Percentiles rank a stretch among this genome's conserved stretches.
These are phyloP conservation scores for Corrigiola litoralis DNA, from an alignment of 179 eudicot species.

Conservation along the genomic window DNA sequence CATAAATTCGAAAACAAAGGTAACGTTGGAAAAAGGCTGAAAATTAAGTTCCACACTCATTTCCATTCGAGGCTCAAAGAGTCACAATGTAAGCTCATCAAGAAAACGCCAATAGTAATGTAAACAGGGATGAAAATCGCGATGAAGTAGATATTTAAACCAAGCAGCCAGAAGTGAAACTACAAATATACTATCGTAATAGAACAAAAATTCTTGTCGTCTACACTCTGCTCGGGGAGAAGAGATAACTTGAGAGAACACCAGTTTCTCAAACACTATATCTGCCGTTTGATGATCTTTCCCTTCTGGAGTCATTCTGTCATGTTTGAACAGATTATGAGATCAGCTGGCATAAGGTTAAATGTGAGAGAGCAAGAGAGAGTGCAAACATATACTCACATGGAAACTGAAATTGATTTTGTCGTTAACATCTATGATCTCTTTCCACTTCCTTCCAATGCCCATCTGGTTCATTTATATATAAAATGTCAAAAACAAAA, in stretches of 20 bases:
- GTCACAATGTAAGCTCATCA: background rate
- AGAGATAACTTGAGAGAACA: background rate
- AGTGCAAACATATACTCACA: slow-evolving; percentile 31
- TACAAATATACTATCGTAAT: background rate
- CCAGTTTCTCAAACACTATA: slow-evolving; percentile 37
- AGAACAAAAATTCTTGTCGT: background rate
- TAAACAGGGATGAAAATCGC: background rate
- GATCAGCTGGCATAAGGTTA: background rate
- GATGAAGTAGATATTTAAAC: background rate
- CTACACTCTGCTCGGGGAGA: slow-evolving; percentile 5
- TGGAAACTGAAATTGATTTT: slow-evolving; percentile 65
- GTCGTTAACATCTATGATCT: slow-evolving; percentile 58
- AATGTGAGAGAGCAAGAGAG: background rate
- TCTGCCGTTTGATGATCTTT: slow-evolving; percentile 52
- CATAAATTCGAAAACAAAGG: background rate
- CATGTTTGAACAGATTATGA: background rate
- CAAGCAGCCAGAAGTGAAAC: background rate
- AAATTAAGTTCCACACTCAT: background rate
- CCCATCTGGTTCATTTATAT: slow-evolving; percentile 48
- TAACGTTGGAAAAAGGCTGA: background rate
- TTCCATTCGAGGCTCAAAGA: background rate
- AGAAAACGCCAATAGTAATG: background rate
- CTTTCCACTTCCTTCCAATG: slow-evolving; percentile 97
- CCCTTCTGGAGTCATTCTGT: slow-evolving; percentile 71
- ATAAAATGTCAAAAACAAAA: background rate